Conservation (phyloP, 208 protist species). For the Tetramitus jugosus region DNA sequence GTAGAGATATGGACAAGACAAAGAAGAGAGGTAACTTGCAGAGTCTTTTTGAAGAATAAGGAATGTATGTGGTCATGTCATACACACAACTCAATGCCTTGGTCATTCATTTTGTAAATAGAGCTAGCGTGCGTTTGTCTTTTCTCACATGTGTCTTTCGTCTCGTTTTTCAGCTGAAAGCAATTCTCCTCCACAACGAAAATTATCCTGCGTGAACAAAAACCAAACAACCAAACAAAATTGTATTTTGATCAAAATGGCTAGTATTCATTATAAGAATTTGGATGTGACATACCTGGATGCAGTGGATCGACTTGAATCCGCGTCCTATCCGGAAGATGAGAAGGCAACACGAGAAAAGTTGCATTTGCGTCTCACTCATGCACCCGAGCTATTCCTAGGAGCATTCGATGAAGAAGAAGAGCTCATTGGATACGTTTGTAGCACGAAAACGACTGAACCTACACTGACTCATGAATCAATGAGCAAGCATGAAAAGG, state of each 20-base stretch:
- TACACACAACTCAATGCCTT: no score
- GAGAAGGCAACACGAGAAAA: not conserved
- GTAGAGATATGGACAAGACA: not conserved
- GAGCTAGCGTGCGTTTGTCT: no score
- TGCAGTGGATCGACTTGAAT: not conserved
- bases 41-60: not conserved
- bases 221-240: no score
- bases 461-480: not conserved
- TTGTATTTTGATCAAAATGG: no score
- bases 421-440: slow-evolving; percentile 5
- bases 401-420: not conserved
- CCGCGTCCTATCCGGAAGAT: not conserved
- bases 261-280: no score
- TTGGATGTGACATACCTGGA: not conserved
- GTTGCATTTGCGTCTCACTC: not conserved
- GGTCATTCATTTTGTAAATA: no score
- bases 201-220: no score
- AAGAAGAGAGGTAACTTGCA: not conserved
- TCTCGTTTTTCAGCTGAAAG: no score
- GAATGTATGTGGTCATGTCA: no score
- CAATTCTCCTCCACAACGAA: no score
- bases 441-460: not conserved
- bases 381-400: not conserved
- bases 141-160: no score
- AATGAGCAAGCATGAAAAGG: not conserved